These are phyloP conservation scores for Ziziphus jujuba DNA, from an alignment of 306 rosid genomes.

Conservation along the genomic window DNA sequence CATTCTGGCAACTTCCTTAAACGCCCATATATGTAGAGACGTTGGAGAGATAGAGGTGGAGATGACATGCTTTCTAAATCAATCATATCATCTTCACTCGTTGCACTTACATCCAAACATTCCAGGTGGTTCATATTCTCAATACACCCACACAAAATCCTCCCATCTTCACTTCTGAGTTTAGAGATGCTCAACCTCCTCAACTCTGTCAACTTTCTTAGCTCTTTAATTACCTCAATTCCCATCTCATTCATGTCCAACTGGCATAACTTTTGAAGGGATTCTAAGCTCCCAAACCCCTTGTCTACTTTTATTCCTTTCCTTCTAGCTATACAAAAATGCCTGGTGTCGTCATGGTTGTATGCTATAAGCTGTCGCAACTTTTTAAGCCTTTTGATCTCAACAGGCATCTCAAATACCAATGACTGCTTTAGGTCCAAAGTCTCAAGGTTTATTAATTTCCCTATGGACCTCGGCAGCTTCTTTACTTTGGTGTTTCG, in stretches of 20 bases:
- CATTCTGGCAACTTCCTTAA: not conserved
- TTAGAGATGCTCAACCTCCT: conserved; percentile 23
- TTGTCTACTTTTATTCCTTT: too few species aligned
- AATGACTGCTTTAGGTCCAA: too few species aligned
- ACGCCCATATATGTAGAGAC: not conserved
- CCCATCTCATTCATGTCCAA: too few species aligned
- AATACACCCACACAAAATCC: conserved; percentile 13
- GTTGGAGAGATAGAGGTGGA: not conserved
- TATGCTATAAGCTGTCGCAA: conserved; percentile 10
- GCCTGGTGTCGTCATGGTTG: not conserved
- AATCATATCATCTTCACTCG: not conserved
- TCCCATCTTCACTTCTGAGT: conserved; percentile 11
- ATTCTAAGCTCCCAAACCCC: not conserved
- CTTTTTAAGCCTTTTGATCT: not conserved
- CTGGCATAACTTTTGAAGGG: not conserved
- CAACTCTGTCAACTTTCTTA: conserved; percentile 16
- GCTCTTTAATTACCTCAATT: not conserved
- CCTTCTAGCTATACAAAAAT: not conserved
- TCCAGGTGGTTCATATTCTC: conserved; percentile 11
- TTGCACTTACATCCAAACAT: conserved; percentile 3
- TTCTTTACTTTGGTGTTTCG: too few species aligned
- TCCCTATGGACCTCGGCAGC: too few species aligned
- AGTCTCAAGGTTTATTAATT: too few species aligned
- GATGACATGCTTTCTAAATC: not conserved
- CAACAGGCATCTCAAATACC: not conserved